Percentiles rank a stretch among this genome's conserved stretches.
Evolutionary conservation across 179 eudicot species (phyloP).

Genomic region (Amaranthus tricolor): DNA sequence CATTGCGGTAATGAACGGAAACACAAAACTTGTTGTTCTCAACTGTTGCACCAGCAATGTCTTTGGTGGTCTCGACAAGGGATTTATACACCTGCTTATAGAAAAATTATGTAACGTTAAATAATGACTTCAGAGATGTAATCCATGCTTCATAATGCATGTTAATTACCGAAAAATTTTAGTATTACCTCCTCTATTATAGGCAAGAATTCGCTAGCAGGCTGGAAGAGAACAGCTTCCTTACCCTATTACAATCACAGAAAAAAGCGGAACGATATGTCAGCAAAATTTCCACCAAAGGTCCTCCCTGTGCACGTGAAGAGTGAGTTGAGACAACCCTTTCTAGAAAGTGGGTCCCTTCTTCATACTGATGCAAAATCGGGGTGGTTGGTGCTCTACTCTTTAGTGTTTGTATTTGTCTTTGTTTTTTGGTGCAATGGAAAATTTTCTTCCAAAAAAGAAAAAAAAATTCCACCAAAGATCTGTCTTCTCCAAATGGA

Average conservation of each 20-base stretch:
- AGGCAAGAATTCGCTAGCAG: slow-evolving; percentile 83
- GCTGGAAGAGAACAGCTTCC: slow-evolving; percentile 86
- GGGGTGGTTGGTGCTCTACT: no score
- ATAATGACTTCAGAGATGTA: not conserved
- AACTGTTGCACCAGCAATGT: slow-evolving; percentile 65
- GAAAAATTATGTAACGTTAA: not conserved
- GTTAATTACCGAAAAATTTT: not conserved
- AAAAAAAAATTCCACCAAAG: not conserved
- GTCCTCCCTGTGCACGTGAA: no score
- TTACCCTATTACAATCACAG: slow-evolving; percentile 45
- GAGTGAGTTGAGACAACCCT: no score
- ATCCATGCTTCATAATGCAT: not conserved
- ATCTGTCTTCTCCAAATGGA: not conserved
- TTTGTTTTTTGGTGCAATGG: no score
- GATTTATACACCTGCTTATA: slow-evolving; percentile 56
- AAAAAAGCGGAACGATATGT: not conserved
- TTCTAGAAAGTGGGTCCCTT: no score
- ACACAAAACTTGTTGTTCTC: slow-evolving; percentile 90
- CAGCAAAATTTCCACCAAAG: not conserved
- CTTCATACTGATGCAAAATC: no score
- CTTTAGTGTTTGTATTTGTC: no score
- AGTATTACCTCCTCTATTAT: slow-evolving; percentile 79
- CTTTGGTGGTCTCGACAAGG: slow-evolving; percentile 56
- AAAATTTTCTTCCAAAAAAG: no score
- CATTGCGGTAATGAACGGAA: slow-evolving; percentile 79